Evolutionary conservation across 176 grass and related monocot genomes (phyloP), one percentile per base, ranked within the genome.

Genomic region (Avena insularis): DNA sequence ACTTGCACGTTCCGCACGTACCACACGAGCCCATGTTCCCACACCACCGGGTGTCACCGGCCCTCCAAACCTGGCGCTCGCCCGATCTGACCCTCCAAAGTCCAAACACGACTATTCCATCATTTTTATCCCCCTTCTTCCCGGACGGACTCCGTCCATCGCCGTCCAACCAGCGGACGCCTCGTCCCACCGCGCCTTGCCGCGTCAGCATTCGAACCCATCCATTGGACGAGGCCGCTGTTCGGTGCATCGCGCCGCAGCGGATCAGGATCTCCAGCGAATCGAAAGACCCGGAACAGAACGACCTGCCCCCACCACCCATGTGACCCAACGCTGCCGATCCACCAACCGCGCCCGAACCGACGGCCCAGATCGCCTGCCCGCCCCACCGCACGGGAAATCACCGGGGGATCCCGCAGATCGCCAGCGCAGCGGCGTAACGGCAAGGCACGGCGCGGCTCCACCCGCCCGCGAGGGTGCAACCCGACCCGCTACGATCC

Each of bases 1-100:
- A 71, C 79, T 54, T 60, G 61, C 79, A 86, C 88, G 83, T 81
- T 90, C 58, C 58, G 59, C 88, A 79, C 75, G 67, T 64, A 38
- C 49, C 27, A 1, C 69, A 29, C 55, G 55, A 56, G 21, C 83
- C 71, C 71, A 86, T 63, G 79, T 90, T 20, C 81, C 54, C 66
- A 65, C 82, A 6, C 59, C 59, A 51, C 31, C 45, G 65, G 19
- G 78, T 40, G 27, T 50, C 27, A 71, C 19, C 20, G 33, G 69
- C 77, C 19, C 58, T 13, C 60, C 60, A 9, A 27, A 43, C 40
- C 29, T 79, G 19, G 46, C 17, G 36, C 12, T 2, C 50, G 38
- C 15, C 82, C 55, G 45, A 48, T 50, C 71, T 51, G 71, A 29
- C 73, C 48, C 0, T 8, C 72, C 21, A 75, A 75, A 75, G 72